Percentiles rank a stretch among this genome's conserved stretches.
phyloP scores from a whole-genome alignment of 2,329 filamentous ascomycete genomes.

The Penicillium sp. region DNA sequence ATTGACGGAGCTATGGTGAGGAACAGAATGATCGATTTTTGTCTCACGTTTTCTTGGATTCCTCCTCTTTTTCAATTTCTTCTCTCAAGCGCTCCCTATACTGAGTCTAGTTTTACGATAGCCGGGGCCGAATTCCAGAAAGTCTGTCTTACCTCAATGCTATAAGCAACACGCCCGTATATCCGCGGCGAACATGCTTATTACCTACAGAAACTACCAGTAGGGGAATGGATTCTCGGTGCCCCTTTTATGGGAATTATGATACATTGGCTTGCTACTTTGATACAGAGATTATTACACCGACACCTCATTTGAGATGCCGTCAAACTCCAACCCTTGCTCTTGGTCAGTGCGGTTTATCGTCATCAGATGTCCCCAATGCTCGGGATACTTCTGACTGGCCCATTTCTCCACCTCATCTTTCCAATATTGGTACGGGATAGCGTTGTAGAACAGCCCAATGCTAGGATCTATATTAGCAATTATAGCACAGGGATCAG shows the following conservation, averaged over 20 bases:
- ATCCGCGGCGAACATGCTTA: not conserved
- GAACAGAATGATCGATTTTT: not conserved
- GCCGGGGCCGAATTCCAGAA: too few species aligned
- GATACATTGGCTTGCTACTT: not conserved
- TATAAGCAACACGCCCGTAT: too few species aligned
- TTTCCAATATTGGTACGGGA: slow-evolving; percentile 58
- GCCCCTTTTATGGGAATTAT: not conserved
- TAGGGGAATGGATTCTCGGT: not conserved
- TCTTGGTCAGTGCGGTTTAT: slow-evolving; percentile 27
- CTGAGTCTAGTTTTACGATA: not conserved
- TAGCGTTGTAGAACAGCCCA: slow-evolving; percentile 65
- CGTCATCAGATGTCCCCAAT: slow-evolving; percentile 59
- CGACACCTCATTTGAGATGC: slow-evolving; percentile 21
- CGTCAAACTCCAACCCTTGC: slow-evolving; percentile 27
- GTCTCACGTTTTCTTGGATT: not conserved
- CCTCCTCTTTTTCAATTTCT: not conserved
- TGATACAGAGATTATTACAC: slow-evolving; percentile 13
- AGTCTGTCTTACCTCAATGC: too few species aligned
- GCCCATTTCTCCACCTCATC: slow-evolving; percentile 67
- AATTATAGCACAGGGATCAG: not conserved
- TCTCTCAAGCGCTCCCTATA: not conserved
- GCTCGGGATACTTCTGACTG: slow-evolving; percentile 54
- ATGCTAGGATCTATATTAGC: slow-evolving; percentile 45
- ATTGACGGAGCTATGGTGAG: not conserved
- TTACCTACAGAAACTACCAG: not conserved